Evolutionary conservation across 1,284 basidiomycete genomes (phyloP).

Genomic region (Cryptococcus neoformans): DNA sequence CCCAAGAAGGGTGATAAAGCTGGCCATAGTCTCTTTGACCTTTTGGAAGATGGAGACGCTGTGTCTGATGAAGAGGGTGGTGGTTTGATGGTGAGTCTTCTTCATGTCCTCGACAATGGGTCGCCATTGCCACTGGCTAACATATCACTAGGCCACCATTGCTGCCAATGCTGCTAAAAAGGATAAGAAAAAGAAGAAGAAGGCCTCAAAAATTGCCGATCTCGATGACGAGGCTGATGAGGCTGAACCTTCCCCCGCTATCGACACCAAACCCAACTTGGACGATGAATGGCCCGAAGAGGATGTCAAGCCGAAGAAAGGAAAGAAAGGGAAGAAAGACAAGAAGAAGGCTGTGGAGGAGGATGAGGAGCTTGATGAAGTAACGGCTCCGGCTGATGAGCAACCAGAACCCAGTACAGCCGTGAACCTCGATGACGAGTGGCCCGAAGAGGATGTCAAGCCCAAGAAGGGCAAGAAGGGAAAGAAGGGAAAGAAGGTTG

Average conservation of each 20-base stretch:
- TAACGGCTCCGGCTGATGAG: conserved; percentile 15
- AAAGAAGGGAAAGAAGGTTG: conserved; percentile 83
- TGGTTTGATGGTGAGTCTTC: conserved; percentile 72
- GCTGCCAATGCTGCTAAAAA: conserved; percentile 34
- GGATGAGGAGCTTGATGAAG: conserved; percentile 22
- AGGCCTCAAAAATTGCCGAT: conserved; percentile 16
- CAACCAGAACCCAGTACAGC: conserved; percentile 17
- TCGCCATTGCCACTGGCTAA: not conserved
- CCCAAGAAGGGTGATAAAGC: no score
- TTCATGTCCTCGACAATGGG: not conserved
- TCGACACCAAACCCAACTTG: conserved; percentile 18
- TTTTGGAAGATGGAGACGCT: conserved; percentile 51
- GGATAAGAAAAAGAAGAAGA: conserved; percentile 35
- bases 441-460: conserved; percentile 50
- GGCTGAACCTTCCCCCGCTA: conserved; percentile 24
- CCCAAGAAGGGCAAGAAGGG: conserved; percentile 62
- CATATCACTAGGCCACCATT: conserved; percentile 20
- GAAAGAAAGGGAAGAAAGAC: conserved; percentile 44
- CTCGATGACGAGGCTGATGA: conserved; percentile 28
- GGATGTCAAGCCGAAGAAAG: conserved; percentile 52
- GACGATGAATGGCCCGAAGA: conserved; percentile 51
- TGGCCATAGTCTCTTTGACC: conserved; percentile 27
- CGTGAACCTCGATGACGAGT: conserved; percentile 43
- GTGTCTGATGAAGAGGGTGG: conserved; percentile 64
- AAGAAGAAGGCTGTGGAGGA: conserved; percentile 27